Conservation (phyloP, 345 rosid species). For the Linum tenue region DNA sequence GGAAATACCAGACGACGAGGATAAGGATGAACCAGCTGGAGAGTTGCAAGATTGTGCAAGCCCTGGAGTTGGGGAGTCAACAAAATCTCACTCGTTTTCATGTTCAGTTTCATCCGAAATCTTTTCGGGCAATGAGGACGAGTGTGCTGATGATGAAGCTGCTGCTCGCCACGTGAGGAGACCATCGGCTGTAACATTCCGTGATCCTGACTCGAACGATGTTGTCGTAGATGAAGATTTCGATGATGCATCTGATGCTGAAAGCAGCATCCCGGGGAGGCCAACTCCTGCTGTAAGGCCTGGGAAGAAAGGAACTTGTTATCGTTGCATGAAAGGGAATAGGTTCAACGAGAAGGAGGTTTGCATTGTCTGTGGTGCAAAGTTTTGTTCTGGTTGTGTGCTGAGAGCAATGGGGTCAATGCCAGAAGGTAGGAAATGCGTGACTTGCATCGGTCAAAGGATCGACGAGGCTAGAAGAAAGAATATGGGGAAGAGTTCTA, state of each 20-base stretch:
- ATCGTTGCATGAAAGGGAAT: constrained; percentile 58
- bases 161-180: constrained; percentile 29
- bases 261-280: constrained; percentile 19
- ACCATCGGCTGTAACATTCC: constrained; percentile 47
- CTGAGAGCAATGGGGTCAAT: constrained; percentile 78
- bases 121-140: constrained; percentile 31
- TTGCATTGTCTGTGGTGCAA: constrained; percentile 82
- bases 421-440: constrained; percentile 92
- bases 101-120: constrained; percentile 24
- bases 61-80: constrained; percentile 16
- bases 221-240: constrained; percentile 25
- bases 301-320: constrained; percentile 69
- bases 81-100: constrained; percentile 27
- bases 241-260: constrained; percentile 23
- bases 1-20: constrained; percentile 9
- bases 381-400: constrained; percentile 60
- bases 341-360: constrained; percentile 58
- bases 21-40: constrained; percentile 10
- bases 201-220: constrained; percentile 35
- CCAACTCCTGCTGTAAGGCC: constrained; percentile 38
- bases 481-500: constrained; percentile 51
- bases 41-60: constrained; percentile 24
- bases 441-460: constrained; percentile 55
- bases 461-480: constrained; percentile 53
- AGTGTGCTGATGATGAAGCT: constrained; percentile 11